Evolutionary conservation across 495 filamentous ascomycete genomes (phyloP), one percentile per base, ranked within the genome.

Genomic region (Hypoxylon fragiforme): DNA sequence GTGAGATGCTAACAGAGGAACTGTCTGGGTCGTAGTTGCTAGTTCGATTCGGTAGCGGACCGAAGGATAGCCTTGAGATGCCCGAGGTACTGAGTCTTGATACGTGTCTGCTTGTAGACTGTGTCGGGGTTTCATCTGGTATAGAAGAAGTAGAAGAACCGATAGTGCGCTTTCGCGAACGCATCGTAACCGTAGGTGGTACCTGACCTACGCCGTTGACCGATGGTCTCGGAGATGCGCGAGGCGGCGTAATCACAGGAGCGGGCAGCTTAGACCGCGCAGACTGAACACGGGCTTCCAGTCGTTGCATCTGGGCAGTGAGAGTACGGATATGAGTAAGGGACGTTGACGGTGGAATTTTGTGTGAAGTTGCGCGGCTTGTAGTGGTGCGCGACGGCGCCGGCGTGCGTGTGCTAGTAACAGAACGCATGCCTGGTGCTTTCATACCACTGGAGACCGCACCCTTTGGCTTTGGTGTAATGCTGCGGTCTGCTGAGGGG

Each of bases 271-370:
- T 95, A 24, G 91, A 95, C 54, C 90, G 84, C 18, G 89, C 94
- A n/a, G 87, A 90, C 40, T 97, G 91, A 5, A 98, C 91, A 22
- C 92, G 80, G 50, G 92, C 87, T 69, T 97, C 95, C 32, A 98
- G 83, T 55, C 87, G 85, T 69, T 96, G 90, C 95, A 98, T 97
- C 71, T 97, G 94, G 16, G 89, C 91, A 49, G 92, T 94, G 45
- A 98, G 82, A 2, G 85, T 86, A 19, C 94, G 90, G 64, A 97
- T 92, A 63, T 98, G 94, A 49, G 87, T 88, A 22, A 98, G 80
- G 3, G 95, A 97, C 28, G 84, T 88, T 13, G 95, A 96, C 28
- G 87, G 78, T 21, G 91, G 87, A 18, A 95, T 50, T 45, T 63
- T 74, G 50, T 77, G 66, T 32, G 75, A 70, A 3, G 66, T 60